A percentile compares a stretch with the other conserved stretches of the same genome.
Evolutionary conservation across 495 filamentous ascomycete genomes (phyloP).

Genomic region (Penicillium simplicissimum): DNA sequence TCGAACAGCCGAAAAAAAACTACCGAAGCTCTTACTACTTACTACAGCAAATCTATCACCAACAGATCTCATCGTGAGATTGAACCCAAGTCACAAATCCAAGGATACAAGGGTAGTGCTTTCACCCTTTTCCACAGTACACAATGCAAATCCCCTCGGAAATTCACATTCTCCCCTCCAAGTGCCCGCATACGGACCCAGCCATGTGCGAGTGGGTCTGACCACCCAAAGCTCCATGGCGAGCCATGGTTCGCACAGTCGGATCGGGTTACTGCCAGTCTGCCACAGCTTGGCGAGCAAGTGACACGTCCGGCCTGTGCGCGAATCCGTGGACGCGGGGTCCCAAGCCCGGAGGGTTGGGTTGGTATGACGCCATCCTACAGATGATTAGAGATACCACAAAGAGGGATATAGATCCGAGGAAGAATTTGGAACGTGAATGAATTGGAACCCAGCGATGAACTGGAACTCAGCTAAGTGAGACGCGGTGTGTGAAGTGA

Average conservation of each 20-base stretch:
- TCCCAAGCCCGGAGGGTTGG: conserved; percentile 23
- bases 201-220: conserved; percentile 9
- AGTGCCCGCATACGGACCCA: background rate
- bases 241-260: conserved; percentile 15
- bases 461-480: background rate
- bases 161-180: background rate
- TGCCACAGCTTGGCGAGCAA: conserved; percentile 7
- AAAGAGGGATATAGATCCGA: conserved; percentile 4
- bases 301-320: conserved; percentile 19
- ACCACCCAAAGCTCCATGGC: background rate
- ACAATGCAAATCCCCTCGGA: background rate
- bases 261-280: conserved; percentile 25
- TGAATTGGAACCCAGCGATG: too few relatives aligned
- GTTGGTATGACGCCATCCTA: conserved; percentile 25
- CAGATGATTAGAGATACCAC: conserved; percentile 10
- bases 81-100: background rate
- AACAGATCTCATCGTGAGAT: background rate
- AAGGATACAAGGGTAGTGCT: background rate
- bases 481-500: background rate
- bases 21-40: background rate
- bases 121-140: background rate
- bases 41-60: background rate
- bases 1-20: background rate
- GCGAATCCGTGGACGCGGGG: conserved; percentile 20
- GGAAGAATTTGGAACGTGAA: too few relatives aligned